Percentiles rank a stretch among this genome's conserved stretches.
phyloP scores from a whole-genome alignment of 768 basidiomycete species.

The Auriscalpium microsporum region DNA sequence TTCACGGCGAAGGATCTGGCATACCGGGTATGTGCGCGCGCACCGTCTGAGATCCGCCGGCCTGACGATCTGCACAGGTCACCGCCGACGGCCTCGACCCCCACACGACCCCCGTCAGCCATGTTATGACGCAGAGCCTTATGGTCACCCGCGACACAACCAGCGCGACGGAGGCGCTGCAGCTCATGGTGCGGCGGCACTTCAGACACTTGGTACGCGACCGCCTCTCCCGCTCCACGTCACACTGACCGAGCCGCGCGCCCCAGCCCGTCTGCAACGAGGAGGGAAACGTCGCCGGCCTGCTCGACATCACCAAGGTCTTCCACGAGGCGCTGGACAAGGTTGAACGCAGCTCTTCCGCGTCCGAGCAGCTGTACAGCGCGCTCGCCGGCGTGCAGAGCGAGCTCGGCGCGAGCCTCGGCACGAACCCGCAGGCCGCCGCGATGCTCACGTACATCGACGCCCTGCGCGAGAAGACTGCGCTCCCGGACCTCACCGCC shows the following conservation, averaged over 20 bases:
- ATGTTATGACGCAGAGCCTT: constrained; percentile 96
- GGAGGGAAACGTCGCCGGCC: constrained; percentile 96
- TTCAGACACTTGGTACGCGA: constrained; percentile 86
- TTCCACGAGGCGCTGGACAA: constrained; percentile 98
- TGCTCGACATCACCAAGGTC: constrained; percentile 97
- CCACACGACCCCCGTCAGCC: constrained; percentile 78
- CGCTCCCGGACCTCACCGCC: constrained; percentile 88
- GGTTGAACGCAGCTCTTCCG: constrained; percentile 93
- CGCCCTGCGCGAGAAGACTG: constrained; percentile 89
- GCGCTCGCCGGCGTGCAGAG: constrained; percentile 98
- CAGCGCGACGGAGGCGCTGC: constrained; percentile 93
- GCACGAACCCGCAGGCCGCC: constrained; percentile 84
- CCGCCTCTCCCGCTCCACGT: too few relatives aligned
- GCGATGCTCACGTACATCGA: constrained; percentile 99
- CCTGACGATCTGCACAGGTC: constrained; percentile 44
- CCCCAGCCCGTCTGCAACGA: constrained; percentile 96
- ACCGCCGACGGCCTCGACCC: constrained; percentile 96
- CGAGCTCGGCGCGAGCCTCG: constrained; percentile 74
- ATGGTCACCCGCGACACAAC: constrained; percentile 99
- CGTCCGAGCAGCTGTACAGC: constrained; percentile 92
- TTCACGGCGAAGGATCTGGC: constrained; percentile 99
- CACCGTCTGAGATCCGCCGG: background rate
- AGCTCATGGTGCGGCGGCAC: constrained; percentile 94
- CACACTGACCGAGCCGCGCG: background rate
- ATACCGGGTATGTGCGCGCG: constrained; percentile 60